Evolutionary conservation across 805 yeast species (phyloP), one percentile per base, ranked within the genome.

Genomic region (Metschnikowia drakensbergensis): DNA sequence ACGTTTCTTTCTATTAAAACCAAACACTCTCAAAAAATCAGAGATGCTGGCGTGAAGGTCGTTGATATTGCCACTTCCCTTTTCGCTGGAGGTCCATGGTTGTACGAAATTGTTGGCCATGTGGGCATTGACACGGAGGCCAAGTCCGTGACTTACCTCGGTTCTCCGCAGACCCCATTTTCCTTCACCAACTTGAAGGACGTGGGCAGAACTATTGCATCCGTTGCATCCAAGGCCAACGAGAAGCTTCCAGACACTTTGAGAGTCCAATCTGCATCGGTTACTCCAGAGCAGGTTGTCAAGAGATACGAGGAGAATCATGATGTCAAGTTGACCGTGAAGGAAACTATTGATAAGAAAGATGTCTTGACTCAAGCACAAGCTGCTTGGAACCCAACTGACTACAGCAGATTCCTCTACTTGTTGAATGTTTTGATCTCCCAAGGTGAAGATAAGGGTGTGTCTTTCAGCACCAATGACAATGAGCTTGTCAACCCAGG

Each of bases 401-500:
- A 64, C 43, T 52, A 48, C 17, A 40, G 46, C 31, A 71, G 69
- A 46, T 72, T 79, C 61, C 37, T 67, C 8, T 63, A 54, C 54
- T 75, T 73, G 57, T 62, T 78, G 51, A 55, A 59, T 10, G 57
- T 52, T 9, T 22, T 59, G 17, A 30, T 47, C 3, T 64, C 75
- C 13, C 67, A 62, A 48, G 81, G 80, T 43, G 61, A 53, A 11
- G 80, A 69, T 35, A 57, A 66, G 34, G 31, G 35, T 81, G 81
- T 48, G 53, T 59, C 13, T 47, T 66, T 62, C 42, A 50, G 57
- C 8, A 45, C 57, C 1, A 66, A 66, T 46, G 69, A 74, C 37
- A 64, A 68, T 44, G 81, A 77, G 57, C 52, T 72, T 26, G 62
- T 77, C 48, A 77, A 77, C 59, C 80, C 81, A 3, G 63, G 60